These are phyloP conservation scores for Kurtzmaniella quercitrusa DNA, from an alignment of 1,139 yeast genomes.

Conservation along the genomic window DNA sequence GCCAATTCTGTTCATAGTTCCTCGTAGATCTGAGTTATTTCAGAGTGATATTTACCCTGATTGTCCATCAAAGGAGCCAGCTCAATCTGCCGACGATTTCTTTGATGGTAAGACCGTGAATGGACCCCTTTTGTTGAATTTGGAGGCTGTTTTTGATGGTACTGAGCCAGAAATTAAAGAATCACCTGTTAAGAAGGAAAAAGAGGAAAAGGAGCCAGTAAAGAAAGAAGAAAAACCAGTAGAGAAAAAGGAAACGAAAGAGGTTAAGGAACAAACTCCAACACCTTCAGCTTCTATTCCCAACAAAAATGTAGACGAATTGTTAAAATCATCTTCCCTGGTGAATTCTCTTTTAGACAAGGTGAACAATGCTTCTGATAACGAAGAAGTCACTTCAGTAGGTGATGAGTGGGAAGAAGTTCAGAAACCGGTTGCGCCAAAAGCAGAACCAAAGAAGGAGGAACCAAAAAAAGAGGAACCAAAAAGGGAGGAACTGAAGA, in stretches of 20 bases:
- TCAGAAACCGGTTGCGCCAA: slow-evolving; percentile 30
- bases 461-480: slow-evolving; percentile 12
- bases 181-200: slow-evolving; percentile 12
- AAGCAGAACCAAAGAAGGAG: slow-evolving; percentile 13
- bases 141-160: slow-evolving; percentile 79
- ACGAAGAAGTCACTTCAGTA: slow-evolving; percentile 30
- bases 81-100: slow-evolving; percentile 78
- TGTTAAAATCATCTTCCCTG: slow-evolving; percentile 35
- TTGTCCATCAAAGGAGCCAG: slow-evolving; percentile 77
- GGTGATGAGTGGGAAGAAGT: slow-evolving; percentile 45
- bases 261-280: slow-evolving; percentile 5
- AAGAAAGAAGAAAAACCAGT: slow-evolving; percentile 15
- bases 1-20: slow-evolving; percentile 88
- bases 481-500: slow-evolving; percentile 7
- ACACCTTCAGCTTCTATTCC: slow-evolving; percentile 8
- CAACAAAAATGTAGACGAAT: slow-evolving; percentile 32
- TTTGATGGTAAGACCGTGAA: slow-evolving; percentile 68
- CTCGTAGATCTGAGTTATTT: slow-evolving; percentile 89
- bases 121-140: slow-evolving; percentile 76
- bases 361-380: slow-evolving; percentile 38
- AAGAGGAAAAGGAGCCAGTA: slow-evolving; percentile 15
- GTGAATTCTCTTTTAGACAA: slow-evolving; percentile 35
- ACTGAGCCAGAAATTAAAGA: slow-evolving; percentile 42
- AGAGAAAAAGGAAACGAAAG: slow-evolving; percentile 11
- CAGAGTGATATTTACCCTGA: slow-evolving; percentile 92